Percentiles rank a stretch among this genome's conserved stretches.
These are phyloP conservation scores for Nissolia schottii DNA, from an alignment of 306 rosid species.

Conservation along the genomic window DNA sequence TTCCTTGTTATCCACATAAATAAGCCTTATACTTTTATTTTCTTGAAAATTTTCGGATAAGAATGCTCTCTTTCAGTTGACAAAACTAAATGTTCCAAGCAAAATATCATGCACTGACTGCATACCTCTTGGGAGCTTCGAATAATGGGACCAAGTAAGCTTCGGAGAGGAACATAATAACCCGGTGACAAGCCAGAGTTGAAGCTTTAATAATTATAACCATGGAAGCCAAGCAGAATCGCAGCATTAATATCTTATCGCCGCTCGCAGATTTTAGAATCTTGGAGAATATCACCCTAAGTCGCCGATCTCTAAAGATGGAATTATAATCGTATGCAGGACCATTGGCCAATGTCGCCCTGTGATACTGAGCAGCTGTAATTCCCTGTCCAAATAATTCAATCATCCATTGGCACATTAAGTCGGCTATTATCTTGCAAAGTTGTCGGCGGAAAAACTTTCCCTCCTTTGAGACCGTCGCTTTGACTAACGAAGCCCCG, in stretches of 20 bases:
- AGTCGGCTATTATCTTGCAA: slow-evolving; percentile 55
- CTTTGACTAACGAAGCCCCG: slow-evolving; percentile 80
- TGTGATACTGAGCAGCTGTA: slow-evolving; percentile 32
- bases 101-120: slow-evolving; percentile 51
- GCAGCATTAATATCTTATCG: slow-evolving; percentile 52
- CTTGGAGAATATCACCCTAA: slow-evolving; percentile 59
- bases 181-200: slow-evolving; percentile 63
- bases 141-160: slow-evolving; percentile 48
- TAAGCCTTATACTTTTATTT: neutral
- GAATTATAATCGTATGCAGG: slow-evolving; percentile 41
- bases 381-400: slow-evolving; percentile 44
- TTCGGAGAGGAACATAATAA: slow-evolving; percentile 58
- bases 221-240: slow-evolving; percentile 66
- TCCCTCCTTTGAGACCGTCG: slow-evolving; percentile 75
- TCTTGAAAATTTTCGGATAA: slow-evolving; percentile 5
- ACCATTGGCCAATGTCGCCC: slow-evolving; percentile 38
- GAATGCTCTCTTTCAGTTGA: slow-evolving; percentile 15
- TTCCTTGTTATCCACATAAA: neutral
- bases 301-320: slow-evolving; percentile 67
- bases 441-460: slow-evolving; percentile 59
- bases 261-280: slow-evolving; percentile 60
- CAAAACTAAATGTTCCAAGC: neutral
- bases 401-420: slow-evolving; percentile 58
- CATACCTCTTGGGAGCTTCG: slow-evolving; percentile 56
- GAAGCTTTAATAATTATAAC: slow-evolving; percentile 52